A percentile compares a stretch with the other conserved stretches of the same genome.
phyloP scores from a whole-genome alignment of 2,329 filamentous ascomycete species.

The Fusarium piperis region DNA sequence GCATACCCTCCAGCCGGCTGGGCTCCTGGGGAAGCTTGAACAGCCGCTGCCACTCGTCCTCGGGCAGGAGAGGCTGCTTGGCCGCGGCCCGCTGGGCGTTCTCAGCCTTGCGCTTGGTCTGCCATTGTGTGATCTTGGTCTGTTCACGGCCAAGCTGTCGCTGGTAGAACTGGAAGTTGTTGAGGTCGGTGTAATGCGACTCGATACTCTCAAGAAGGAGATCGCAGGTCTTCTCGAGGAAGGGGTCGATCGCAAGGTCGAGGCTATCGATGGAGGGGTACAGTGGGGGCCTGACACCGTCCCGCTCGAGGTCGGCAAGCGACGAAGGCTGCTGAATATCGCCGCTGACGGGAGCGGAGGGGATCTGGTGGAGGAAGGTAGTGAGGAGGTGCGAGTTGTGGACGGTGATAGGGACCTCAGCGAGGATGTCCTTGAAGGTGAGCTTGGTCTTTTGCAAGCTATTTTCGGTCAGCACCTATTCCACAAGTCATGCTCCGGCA shows the following conservation, averaged over 20 bases:
- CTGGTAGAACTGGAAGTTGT: conserved; percentile 98
- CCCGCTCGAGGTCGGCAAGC: conserved; percentile 78
- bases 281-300: conserved; percentile 71
- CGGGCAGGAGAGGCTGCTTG: conserved; percentile 88
- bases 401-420: conserved; percentile 87
- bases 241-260: conserved; percentile 94
- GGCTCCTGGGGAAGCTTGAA: conserved; percentile 98
- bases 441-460: conserved; percentile 96
- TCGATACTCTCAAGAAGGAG: conserved; percentile 96
- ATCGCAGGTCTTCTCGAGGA: conserved; percentile 98
- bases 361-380: conserved; percentile 92
- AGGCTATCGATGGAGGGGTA: conserved; percentile 90
- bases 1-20: conserved; percentile 89
- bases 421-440: conserved; percentile 90
- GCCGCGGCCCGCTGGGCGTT: conserved; percentile 85
- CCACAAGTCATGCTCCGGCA: neutral
- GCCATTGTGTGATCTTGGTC: conserved; percentile 95
- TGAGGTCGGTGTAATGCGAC: conserved; percentile 96
- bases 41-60: conserved; percentile 97
- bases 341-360: conserved; percentile 67
- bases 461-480: conserved; percentile 26
- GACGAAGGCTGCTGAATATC: conserved; percentile 81
- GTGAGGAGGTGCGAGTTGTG: conserved; percentile 99
- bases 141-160: conserved; percentile 93
- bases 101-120: conserved; percentile 95